Evolutionary conservation across 2,329 filamentous ascomycete genomes (phyloP).

Genomic region (Aspergillus sclerotialis): DNA sequence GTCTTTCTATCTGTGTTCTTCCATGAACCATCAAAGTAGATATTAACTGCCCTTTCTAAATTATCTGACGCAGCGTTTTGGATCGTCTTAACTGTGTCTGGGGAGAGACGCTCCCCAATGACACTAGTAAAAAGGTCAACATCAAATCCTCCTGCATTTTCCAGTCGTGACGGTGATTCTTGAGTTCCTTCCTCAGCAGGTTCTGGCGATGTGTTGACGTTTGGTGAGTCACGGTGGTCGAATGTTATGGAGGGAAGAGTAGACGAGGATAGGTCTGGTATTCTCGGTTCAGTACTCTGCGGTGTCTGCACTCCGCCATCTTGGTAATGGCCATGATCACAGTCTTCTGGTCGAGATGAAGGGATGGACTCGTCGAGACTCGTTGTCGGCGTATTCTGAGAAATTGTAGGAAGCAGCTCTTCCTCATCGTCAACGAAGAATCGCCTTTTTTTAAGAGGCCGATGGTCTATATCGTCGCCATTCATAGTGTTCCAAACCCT

Average conservation of each 20-base stretch:
- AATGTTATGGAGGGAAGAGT: not conserved
- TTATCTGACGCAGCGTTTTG: constrained; percentile 45
- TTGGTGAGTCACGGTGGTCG: not conserved
- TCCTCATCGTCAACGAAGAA: constrained; percentile 54
- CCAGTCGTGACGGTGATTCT: constrained; percentile 1
- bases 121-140: constrained; percentile 49
- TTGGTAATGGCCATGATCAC: not conserved
- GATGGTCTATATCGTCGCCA: constrained; percentile 40
- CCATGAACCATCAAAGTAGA: constrained; percentile 60
- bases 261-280: not conserved
- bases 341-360: constrained; percentile 1
- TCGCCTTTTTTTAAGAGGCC: constrained; percentile 55
- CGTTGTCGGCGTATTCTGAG: constrained; percentile 2
- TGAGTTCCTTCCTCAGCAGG: not conserved
- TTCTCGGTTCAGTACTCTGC: not conserved
- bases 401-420: constrained; percentile 12
- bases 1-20: constrained; percentile 24
- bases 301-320: not conserved
- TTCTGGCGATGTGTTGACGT: not conserved
- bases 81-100: constrained; percentile 41
- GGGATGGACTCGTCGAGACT: constrained; percentile 13
- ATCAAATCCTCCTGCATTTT: constrained; percentile 42
- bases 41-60: constrained; percentile 56
- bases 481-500: constrained; percentile 22
- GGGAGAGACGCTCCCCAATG: constrained; percentile 46